Conservation (phyloP, 176 grass and related monocot species). For the Otatea glauca region DNA sequence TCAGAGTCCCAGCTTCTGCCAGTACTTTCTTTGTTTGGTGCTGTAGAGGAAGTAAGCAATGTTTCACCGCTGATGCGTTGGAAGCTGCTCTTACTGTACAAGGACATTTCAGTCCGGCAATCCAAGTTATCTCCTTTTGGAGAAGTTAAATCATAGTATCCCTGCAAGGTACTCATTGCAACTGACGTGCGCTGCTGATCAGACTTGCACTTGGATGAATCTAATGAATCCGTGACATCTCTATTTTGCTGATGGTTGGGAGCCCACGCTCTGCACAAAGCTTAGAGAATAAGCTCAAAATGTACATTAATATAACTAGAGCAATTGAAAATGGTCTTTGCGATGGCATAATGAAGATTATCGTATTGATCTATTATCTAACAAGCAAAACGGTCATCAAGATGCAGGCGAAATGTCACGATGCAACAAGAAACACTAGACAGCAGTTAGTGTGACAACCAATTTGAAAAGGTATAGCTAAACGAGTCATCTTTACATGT, state of each 20-base stretch:
- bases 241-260: slow-evolving; percentile 44
- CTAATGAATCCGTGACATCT: neutral
- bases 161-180: slow-evolving; percentile 71
- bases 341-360: neutral
- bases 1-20: slow-evolving; percentile 4
- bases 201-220: slow-evolving; percentile 34
- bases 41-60: slow-evolving; percentile 22
- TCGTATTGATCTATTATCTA: neutral
- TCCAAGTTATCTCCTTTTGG: slow-evolving; percentile 34
- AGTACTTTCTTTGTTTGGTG: neutral
- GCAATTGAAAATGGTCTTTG: neutral
- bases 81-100: slow-evolving; percentile 46
- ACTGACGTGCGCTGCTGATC: slow-evolving; percentile 47
- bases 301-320: neutral
- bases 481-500: neutral
- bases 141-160: slow-evolving; percentile 64
- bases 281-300: no score
- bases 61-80: slow-evolving; percentile 14
- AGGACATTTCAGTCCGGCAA: slow-evolving; percentile 65
- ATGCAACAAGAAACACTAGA: neutral
- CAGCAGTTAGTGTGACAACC: neutral
- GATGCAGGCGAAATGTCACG: neutral
- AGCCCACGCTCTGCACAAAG: slow-evolving; percentile 49
- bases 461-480: neutral
- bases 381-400: slow-evolving; percentile 3